Evolutionary conservation across 2,329 filamentous ascomycete species (phyloP).

Genomic region (Sphaerulina vaccinii): DNA sequence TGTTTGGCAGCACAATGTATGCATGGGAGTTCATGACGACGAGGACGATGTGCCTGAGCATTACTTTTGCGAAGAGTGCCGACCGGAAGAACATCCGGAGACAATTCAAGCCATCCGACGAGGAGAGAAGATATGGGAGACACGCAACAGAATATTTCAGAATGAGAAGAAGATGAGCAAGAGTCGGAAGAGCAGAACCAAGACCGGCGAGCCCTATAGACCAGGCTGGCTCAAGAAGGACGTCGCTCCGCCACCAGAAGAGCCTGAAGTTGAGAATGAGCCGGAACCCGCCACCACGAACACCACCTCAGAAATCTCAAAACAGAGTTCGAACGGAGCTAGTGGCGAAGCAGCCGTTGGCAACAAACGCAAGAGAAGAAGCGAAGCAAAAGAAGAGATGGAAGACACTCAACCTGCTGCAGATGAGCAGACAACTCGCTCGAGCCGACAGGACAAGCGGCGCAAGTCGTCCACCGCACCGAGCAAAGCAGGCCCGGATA

Average conservation of each 20-base stretch:
- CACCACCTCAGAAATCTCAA: slow-evolving; percentile 2
- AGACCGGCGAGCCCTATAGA: slow-evolving; percentile 30
- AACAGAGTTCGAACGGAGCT: not conserved
- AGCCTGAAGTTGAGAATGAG: slow-evolving; percentile 8
- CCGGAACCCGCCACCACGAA: slow-evolving; percentile 4
- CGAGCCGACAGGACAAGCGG: slow-evolving; percentile 36
- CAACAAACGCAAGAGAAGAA: slow-evolving; percentile 37
- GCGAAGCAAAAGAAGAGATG: slow-evolving; percentile 23
- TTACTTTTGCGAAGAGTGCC: slow-evolving; percentile 92
- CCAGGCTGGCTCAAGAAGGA: slow-evolving; percentile 38
- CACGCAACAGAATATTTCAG: slow-evolving; percentile 40
- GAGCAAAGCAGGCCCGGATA: slow-evolving; percentile 14
- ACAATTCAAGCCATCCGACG: slow-evolving; percentile 73
- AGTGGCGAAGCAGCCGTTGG: slow-evolving; percentile 17
- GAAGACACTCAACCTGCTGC: slow-evolving; percentile 16
- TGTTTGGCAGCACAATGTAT: slow-evolving; percentile 97
- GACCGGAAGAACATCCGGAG: slow-evolving; percentile 76
- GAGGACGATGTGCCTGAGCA: slow-evolving; percentile 72
- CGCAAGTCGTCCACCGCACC: slow-evolving; percentile 36
- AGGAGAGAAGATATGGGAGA: slow-evolving; percentile 85
- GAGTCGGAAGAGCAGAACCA: slow-evolving; percentile 56
- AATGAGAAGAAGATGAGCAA: slow-evolving; percentile 61
- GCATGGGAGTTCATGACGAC: slow-evolving; percentile 80
- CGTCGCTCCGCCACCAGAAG: slow-evolving; percentile 11
- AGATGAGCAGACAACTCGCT: slow-evolving; percentile 24